These are phyloP conservation scores for Exophiala sp. DNA, from an alignment of 2,329 filamentous ascomycete genomes.

Conservation along the genomic window DNA sequence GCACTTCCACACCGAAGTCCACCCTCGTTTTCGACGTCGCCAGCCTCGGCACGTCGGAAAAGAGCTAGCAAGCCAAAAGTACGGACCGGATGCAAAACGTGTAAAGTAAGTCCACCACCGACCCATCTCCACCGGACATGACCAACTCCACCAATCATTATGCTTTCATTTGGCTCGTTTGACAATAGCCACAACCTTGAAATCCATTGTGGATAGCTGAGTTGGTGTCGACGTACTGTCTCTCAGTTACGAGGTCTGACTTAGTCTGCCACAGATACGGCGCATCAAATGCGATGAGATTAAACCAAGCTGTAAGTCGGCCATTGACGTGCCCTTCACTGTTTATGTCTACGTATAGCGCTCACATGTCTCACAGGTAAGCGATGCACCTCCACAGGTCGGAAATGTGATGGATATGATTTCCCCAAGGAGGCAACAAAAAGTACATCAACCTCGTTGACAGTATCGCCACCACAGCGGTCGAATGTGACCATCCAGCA, in stretches of 20 bases:
- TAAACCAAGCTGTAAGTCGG: conserved; percentile 36
- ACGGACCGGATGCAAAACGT: conserved; percentile 29
- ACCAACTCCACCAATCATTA: neutral
- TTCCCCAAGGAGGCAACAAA: conserved; percentile 34
- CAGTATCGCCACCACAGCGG: conserved; percentile 15
- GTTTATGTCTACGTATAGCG: conserved; percentile 4
- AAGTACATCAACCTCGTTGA: conserved; percentile 8
- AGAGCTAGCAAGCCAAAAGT: conserved; percentile 28
- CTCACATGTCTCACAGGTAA: conserved; percentile 36
- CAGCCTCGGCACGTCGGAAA: conserved; percentile 16
- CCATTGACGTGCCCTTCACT: neutral
- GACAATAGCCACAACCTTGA: conserved; percentile 1
- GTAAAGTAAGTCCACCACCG: conserved; percentile 21
- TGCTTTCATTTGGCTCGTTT: conserved; percentile 3
- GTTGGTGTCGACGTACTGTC: neutral
- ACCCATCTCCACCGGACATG: neutral
- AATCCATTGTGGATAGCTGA: conserved; percentile 15
- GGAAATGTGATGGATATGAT: conserved; percentile 57
- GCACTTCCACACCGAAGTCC: neutral
- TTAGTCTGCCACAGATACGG: conserved; percentile 28
- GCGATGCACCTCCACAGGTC: conserved; percentile 59
- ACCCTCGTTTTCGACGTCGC: neutral
- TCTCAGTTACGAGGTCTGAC: conserved; percentile 11
- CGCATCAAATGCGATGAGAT: conserved; percentile 47
- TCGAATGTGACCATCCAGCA: conserved; percentile 6